Evolutionary conservation across 2,329 filamentous ascomycete genomes (phyloP).

Genomic region (Diaporthe velutina): DNA sequence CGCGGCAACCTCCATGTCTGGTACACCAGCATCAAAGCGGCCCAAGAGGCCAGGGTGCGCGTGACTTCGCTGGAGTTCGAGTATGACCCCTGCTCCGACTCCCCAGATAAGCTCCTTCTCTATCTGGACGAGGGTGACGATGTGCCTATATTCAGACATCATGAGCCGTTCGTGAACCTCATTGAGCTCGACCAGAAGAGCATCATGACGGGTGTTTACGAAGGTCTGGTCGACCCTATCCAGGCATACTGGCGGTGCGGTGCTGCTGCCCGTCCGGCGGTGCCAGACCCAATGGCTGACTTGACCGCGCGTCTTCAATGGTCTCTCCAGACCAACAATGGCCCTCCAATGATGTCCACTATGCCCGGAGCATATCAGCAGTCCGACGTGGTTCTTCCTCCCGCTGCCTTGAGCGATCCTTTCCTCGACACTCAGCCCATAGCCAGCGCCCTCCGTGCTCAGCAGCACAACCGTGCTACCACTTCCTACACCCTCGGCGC

Average conservation of each 20-base stretch:
- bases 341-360: background rate
- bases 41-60: background rate
- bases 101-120: background rate
- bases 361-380: background rate
- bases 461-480: too few relatives aligned
- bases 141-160: background rate
- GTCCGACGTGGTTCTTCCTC: rapidly evolving
- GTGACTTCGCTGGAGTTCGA: background rate
- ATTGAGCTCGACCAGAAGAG: background rate
- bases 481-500: background rate
- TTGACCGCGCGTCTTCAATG: background rate
- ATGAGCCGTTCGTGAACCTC: background rate
- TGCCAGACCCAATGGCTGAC: background rate
- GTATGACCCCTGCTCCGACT: conserved; percentile 29
- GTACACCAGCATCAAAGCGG: conserved; percentile 23
- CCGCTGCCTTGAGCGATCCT: background rate
- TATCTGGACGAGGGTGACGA: background rate
- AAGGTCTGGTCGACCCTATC: background rate
- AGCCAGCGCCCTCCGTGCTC: background rate
- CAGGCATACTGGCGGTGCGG: background rate
- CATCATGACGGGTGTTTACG: background rate
- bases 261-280: background rate
- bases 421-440: background rate
- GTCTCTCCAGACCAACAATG: background rate
- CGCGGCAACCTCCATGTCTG: conserved; percentile 28